Conservation (phyloP, 805 yeast genomes). For the Zygoascus bituminiphila region DNA sequence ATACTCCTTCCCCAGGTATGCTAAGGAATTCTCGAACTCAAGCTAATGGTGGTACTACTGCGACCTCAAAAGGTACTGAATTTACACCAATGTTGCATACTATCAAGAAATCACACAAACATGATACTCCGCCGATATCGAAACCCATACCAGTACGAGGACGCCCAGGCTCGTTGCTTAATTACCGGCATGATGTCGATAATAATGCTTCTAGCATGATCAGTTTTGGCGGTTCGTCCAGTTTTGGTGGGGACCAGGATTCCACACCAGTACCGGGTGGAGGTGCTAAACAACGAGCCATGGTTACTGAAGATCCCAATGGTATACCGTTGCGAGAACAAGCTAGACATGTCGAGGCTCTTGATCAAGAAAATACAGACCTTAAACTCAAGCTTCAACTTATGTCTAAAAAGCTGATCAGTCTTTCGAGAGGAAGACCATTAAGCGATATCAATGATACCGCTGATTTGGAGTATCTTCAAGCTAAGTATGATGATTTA, state of each 20-base stretch:
- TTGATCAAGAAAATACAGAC: conserved; percentile 17
- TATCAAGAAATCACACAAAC: conserved; percentile 6
- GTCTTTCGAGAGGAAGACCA: conserved; percentile 4
- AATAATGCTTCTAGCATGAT: conserved; percentile 13
- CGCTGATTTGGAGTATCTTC: conserved; percentile 21
- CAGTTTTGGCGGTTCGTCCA: not conserved
- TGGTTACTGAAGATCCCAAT: conserved; percentile 9
- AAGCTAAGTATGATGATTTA: conserved; percentile 1
- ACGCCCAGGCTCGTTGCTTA: conserved; percentile 9
- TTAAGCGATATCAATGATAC: not conserved
- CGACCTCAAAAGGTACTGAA: conserved; percentile 7
- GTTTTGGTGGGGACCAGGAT: not conserved
- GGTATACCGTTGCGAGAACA: conserved; percentile 20
- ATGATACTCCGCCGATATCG: not conserved
- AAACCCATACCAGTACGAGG: conserved; percentile 1
- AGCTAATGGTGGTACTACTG: not conserved
- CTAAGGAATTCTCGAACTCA: not conserved
- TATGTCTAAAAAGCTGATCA: conserved; percentile 11
- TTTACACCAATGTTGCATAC: conserved; percentile 16
- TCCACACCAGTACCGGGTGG: not conserved
- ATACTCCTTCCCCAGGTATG: conserved; percentile 2
- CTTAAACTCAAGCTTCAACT: conserved; percentile 16
- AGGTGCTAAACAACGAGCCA: conserved; percentile 2
- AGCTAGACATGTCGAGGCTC: conserved; percentile 13
- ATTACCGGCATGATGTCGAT: conserved; percentile 3